These are phyloP conservation scores for Alopecurus myosuroides DNA, from an alignment of 176 grass and related monocot genomes.

Conservation along the genomic window DNA sequence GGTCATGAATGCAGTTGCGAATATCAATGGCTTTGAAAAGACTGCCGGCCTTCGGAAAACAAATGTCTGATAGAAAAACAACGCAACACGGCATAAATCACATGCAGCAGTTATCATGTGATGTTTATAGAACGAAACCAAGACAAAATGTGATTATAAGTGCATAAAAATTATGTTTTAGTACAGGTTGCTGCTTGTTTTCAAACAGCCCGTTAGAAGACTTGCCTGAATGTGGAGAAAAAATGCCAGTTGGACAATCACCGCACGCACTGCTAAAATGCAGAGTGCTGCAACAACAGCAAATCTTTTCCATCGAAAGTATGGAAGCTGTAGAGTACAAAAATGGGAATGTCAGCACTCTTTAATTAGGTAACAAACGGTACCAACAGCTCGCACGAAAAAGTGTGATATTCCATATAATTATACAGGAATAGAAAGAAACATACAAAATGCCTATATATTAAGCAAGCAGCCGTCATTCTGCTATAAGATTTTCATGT, in stretches of 20 bases:
- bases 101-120: neutral
- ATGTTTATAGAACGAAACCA: neutral
- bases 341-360: neutral
- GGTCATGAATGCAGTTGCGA: slow-evolving; percentile 92
- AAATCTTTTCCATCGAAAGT: slow-evolving; percentile 86
- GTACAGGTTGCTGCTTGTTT: neutral
- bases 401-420: neutral
- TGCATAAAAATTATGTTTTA: neutral
- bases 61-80: slow-evolving; percentile 56
- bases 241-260: slow-evolving; percentile 95
- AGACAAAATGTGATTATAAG: neutral
- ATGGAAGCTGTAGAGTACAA: slow-evolving; percentile 51
- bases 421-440: neutral
- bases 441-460: neutral
- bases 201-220: neutral
- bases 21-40: slow-evolving; percentile 72
- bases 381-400: neutral
- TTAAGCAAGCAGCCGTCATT: neutral
- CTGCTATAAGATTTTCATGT: neutral
- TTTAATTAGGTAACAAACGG: neutral
- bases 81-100: neutral
- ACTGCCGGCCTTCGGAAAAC: slow-evolving; percentile 63
- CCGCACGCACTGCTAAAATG: slow-evolving; percentile 75
- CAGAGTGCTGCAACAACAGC: slow-evolving; percentile 80
- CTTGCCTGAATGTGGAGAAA: slow-evolving; percentile 90